Base-by-base conservation (phyloP, 805 yeast genomes). In the Wickerhamiella parazyma region DNA sequence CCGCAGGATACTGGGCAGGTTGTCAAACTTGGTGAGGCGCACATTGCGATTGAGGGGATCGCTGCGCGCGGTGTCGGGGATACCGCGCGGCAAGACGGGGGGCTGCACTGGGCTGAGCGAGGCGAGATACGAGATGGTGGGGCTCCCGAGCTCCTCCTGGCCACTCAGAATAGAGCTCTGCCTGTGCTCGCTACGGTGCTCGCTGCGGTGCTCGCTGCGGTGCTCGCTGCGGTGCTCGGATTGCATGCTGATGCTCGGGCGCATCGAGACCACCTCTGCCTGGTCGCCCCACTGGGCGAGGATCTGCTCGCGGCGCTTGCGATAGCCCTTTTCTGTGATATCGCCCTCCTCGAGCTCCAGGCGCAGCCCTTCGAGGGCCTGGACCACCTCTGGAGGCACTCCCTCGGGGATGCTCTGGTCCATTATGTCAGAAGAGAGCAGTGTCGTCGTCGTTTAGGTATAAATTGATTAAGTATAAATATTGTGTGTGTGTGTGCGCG, bases 271-370 rank as follows among this genome's bases (percentile, higher is more conserved):
- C 6, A 26, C 20, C 17, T 40, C 43, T 25, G 25, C 25, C 24
- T 40, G 37, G 14, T 28, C 41, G 22, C 31, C 11, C 47, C 47
- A 45, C 24, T 25, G 36, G 11, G 56, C 44, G 21, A 70, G 55
- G 17, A 73, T 53, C 48, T 57, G 63, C 35, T 64, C 69, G 47
- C 83, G 62, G 48, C 76, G 78, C 51, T 72, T 78, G 35, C 67
- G 64, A 55, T 77, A 81, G 1, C 91, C 89, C 55, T 80, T 81
- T 38, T 71, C 78, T 0, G 91, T 80, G 45, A 81, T 63, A 46
- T 77, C 78, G 1, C 85, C 89, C 28, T 80, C 86, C 50, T 65
- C 49, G 8, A 54, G 48, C 46, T 54, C 58, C 22, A 50, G 44
- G 12, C 42, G 51, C 17, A 53, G 50, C 37, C 48, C 52, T 7